phyloP scores from a whole-genome alignment of 805 yeast genomes.

The Ogataea methanolica region DNA sequence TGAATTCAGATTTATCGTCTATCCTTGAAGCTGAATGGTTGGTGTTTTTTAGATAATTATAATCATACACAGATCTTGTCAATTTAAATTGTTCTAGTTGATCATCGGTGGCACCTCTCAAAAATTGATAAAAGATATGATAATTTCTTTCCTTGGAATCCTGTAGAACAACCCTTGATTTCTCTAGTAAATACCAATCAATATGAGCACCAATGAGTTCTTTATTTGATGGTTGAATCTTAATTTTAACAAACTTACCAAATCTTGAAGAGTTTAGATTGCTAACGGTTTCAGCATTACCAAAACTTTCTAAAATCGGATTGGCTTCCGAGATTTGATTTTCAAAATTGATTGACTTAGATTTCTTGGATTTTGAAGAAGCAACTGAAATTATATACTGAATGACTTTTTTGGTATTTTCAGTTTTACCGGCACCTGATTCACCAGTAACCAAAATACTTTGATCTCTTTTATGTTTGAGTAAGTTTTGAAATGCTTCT shows the following conservation, averaged over 20 bases:
- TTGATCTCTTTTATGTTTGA: constrained; percentile 70
- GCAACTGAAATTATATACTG: constrained; percentile 85
- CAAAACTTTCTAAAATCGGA: constrained; percentile 93
- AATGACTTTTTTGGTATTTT: constrained; percentile 90
- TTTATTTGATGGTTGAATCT: constrained; percentile 53
- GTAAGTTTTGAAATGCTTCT: constrained; percentile 72
- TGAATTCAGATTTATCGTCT: constrained; percentile 70
- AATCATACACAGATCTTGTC: constrained; percentile 34
- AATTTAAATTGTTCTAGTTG: constrained; percentile 47
- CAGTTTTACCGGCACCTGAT: constrained; percentile 98
- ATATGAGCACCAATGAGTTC: constrained; percentile 83
- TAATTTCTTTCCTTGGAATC: constrained; percentile 78
- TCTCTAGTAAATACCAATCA: constrained; percentile 91
- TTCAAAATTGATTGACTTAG: constrained; percentile 52
- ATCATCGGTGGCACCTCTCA: constrained; percentile 56
- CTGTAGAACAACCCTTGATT: constrained; percentile 85
- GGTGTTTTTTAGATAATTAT: constrained; percentile 55
- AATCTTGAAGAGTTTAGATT: constrained; percentile 94
- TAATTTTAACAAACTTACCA: constrained; percentile 91
- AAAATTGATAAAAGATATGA: constrained; percentile 86
- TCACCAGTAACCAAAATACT: constrained; percentile 97
- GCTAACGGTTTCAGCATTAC: constrained; percentile 92
- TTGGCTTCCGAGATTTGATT: constrained; percentile 86
- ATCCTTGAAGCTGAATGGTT: constrained; percentile 61
- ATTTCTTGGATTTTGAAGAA: constrained; percentile 19